A percentile compares a stretch with the other conserved stretches of the same genome.
Evolutionary conservation across 1,284 basidiomycete genomes (phyloP).

Genomic region (Cryptococcus sp.): DNA sequence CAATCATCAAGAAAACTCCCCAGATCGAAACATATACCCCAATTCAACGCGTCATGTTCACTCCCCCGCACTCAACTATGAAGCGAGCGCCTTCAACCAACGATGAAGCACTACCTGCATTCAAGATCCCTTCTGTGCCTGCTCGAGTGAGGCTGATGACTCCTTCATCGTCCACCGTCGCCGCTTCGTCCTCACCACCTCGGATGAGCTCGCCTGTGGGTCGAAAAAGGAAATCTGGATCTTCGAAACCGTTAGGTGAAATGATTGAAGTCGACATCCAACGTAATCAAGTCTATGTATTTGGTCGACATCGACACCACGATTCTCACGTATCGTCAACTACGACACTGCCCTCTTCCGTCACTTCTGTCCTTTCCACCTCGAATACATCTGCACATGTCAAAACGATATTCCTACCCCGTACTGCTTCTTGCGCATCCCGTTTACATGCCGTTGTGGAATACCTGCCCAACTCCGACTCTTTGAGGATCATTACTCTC

Average conservation of each 20-base stretch:
- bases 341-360: constrained; percentile 7
- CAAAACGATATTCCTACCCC: constrained; percentile 33
- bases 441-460: constrained; percentile 40
- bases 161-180: constrained; percentile 41
- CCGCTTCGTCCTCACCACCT: constrained; percentile 36
- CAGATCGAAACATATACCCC: background rate
- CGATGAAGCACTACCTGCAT: constrained; percentile 2
- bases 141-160: constrained; percentile 22
- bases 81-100: background rate
- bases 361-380: constrained; percentile 8
- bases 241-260: background rate
- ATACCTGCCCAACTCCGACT: constrained; percentile 10
- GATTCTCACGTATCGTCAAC: constrained; percentile 1
- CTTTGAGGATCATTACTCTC: constrained; percentile 33
- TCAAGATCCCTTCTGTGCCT: constrained; percentile 18
- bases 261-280: constrained; percentile 8
- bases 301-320: constrained; percentile 35
- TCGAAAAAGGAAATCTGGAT: background rate
- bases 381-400: constrained; percentile 1
- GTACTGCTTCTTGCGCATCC: constrained; percentile 38
- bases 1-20: background rate
- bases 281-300: constrained; percentile 27
- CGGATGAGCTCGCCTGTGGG: constrained; percentile 16
- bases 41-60: background rate
- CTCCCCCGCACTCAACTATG: background rate